These are phyloP conservation scores for Pseudocercospora eumusae DNA, from an alignment of 2,329 filamentous ascomycete species.

Conservation along the genomic window DNA sequence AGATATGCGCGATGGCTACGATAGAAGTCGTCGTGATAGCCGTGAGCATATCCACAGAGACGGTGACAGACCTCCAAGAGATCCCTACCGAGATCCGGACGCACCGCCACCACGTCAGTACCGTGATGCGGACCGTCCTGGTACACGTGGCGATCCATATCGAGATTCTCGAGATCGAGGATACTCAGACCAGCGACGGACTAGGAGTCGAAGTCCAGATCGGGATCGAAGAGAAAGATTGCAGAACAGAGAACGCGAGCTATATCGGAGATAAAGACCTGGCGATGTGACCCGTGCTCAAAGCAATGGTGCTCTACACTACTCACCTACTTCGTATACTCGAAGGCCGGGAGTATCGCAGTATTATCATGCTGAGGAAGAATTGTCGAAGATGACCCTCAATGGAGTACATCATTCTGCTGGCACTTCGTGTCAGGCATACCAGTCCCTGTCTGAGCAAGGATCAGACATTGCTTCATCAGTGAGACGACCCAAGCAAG, in stretches of 20 bases:
- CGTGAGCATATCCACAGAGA: slow-evolving; percentile 24
- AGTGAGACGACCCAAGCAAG: neutral
- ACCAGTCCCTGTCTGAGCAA: neutral
- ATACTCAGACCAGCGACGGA: slow-evolving; percentile 35
- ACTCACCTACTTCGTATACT: neutral
- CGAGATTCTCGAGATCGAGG: slow-evolving; percentile 28
- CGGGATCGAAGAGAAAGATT: slow-evolving; percentile 36
- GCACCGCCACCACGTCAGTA: slow-evolving; percentile 28
- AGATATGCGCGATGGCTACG: slow-evolving; percentile 26
- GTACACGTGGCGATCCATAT: slow-evolving; percentile 23
- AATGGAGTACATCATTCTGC: neutral
- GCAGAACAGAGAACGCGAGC: slow-evolving; percentile 41
- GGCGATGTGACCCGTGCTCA: neutral
- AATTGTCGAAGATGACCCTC: neutral
- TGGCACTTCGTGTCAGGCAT: neutral
- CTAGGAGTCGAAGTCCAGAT: slow-evolving; percentile 37
- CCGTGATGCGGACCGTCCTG: slow-evolving; percentile 26
- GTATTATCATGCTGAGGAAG: no score
- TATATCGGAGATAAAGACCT: slow-evolving; percentile 36
- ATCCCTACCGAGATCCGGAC: slow-evolving; percentile 31
- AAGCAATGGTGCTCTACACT: neutral
- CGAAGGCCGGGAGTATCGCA: no score
- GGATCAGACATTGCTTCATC: neutral
- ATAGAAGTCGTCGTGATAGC: slow-evolving; percentile 29
- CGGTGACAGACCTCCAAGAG: slow-evolving; percentile 17